Base-by-base conservation (phyloP, 345 rosid genomes). In the Euclidium syriacum region DNA sequence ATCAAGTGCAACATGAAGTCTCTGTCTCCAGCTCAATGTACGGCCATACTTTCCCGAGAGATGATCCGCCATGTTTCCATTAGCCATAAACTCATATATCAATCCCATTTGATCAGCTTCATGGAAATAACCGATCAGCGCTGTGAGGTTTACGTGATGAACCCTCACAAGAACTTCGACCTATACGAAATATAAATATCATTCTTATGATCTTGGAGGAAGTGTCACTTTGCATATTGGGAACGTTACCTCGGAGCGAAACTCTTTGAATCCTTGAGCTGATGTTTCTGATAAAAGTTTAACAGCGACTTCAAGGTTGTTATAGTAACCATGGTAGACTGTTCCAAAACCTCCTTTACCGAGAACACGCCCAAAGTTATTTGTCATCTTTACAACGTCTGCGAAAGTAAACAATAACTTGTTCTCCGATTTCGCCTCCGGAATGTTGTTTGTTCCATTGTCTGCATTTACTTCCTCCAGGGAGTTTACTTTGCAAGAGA, bases 311-410 rank as follows among this genome's bases (percentile, higher is more conserved):
- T 71, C 23, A 23, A 47, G 43, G 23, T 75, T 36, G 46, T 50
- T 55, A 15, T 80, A 63, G 19, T 5, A 40, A 5, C 86, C 91
- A 57, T 57, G 73, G 58, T 79, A 83, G 10, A 83, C 92, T 41
- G 75, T 77, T 65, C 92, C 92, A 27, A 81, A 83, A 0, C 88
- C 85, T 52, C 86, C 91, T 68, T 71, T 70, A 6, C 91, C 88
- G 1, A 79, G 69, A 24, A 73, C 58, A 14, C 22, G 75, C 2
- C 36, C 15, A 5, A 85, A 85, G 61, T 81, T 75, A 19, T 71
- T 61, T 20, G 86, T 85, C 7, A 85, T 77, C 10, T 27, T 76
- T 20, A 62, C 54, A 12, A 81, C 52, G 20, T 78, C 82, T 0
- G 66, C 17, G 32, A 53, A 78, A 2, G 66, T 67, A 30, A 80